Evolutionary conservation across 495 filamentous ascomycete species (phyloP).

Genomic region (Rhypophila decipiens): DNA sequence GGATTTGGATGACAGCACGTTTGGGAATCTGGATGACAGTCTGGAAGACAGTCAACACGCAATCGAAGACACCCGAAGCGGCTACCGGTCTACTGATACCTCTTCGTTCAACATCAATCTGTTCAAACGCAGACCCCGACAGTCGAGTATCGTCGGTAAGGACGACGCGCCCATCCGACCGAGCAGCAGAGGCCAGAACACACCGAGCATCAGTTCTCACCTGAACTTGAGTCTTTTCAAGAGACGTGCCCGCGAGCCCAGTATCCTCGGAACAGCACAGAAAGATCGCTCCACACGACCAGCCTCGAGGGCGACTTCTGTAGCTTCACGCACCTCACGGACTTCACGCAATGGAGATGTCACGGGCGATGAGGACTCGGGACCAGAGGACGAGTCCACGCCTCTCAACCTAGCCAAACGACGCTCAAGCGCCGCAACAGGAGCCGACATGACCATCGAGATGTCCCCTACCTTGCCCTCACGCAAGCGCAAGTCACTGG

Average conservation of each 20-base stretch:
- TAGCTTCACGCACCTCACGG: constrained; percentile 11
- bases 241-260: constrained; percentile 39
- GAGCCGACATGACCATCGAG: constrained; percentile 7
- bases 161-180: constrained; percentile 40
- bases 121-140: constrained; percentile 39
- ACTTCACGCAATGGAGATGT: constrained; percentile 25
- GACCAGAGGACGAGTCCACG: constrained; percentile 40
- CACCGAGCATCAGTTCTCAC: constrained; percentile 36
- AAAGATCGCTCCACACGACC: constrained; percentile 28
- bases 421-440: constrained; percentile 16
- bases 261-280: constrained; percentile 39
- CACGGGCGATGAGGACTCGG: constrained; percentile 27
- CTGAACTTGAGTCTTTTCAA: constrained; percentile 43
- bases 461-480: constrained; percentile 21
- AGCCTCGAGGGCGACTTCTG: constrained; percentile 17
- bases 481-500: constrained; percentile 41
- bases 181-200: constrained; percentile 41
- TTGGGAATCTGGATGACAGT: constrained; percentile 39
- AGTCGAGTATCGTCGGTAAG: constrained; percentile 39
- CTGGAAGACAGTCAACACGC: constrained; percentile 22
- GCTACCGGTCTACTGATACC: constrained; percentile 36
- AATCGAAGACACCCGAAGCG: constrained; percentile 21
- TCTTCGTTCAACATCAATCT: constrained; percentile 36
- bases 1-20: constrained; percentile 41
- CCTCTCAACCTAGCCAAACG: constrained; percentile 32